A percentile compares a stretch with the other conserved stretches of the same genome.
phyloP scores from a whole-genome alignment of 2,329 filamentous ascomycete species.

The Remersonia thermophila region DNA sequence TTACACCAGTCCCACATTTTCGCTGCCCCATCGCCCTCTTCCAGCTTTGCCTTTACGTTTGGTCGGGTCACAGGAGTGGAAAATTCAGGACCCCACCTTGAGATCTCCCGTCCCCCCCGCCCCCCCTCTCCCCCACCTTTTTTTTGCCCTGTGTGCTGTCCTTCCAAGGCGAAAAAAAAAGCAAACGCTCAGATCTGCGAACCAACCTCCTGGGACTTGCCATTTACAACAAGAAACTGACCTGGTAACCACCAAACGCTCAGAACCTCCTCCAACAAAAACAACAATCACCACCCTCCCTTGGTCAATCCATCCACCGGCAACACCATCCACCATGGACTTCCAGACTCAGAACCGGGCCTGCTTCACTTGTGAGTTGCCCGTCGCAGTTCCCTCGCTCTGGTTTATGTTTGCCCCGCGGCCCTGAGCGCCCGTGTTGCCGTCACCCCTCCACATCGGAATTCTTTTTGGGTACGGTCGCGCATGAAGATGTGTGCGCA shows the following conservation, averaged over 20 bases:
- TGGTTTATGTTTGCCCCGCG: conserved; percentile 14
- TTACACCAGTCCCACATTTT: no score
- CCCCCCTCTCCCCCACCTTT: conserved; percentile 15
- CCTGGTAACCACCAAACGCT: conserved; percentile 7
- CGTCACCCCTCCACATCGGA: conserved; percentile 8
- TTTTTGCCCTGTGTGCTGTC: conserved; percentile 12
- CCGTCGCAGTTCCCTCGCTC: conserved; percentile 11
- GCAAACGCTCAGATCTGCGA: no score
- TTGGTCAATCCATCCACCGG: background rate
- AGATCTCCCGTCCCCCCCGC: conserved; percentile 6
- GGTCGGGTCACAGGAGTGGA: conserved; percentile 11
- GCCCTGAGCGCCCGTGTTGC: conserved; percentile 9
- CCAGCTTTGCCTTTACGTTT: conserved; percentile 2
- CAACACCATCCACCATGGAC: conserved; percentile 23
- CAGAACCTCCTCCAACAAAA: conserved; percentile 6
- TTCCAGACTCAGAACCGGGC: conserved; percentile 25
- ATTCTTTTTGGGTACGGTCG: conserved; percentile 1
- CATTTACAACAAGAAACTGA: conserved; percentile 14
- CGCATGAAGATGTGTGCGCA: conserved; percentile 2
- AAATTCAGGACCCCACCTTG: conserved; percentile 14
- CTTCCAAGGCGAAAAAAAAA: conserved; percentile 13
- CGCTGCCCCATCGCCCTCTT: conserved; percentile 6
- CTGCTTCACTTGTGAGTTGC: conserved; percentile 40
- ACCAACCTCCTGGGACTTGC: no score
- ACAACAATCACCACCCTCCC: conserved; percentile 8